phyloP scores from a whole-genome alignment of 192 early-diverging fungal species.

The Backusella morwellensis region DNA sequence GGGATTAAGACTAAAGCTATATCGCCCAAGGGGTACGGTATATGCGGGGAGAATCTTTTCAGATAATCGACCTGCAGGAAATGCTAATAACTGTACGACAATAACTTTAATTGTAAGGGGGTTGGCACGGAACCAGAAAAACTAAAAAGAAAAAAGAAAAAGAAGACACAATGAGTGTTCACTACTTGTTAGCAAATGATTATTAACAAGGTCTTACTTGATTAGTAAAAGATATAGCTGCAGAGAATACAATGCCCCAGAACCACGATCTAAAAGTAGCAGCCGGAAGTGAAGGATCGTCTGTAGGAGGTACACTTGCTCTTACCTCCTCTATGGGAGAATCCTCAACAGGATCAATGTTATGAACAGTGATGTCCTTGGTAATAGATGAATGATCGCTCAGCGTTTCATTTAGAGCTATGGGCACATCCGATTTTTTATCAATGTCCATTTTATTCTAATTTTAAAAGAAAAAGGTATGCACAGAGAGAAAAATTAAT shows the following conservation, averaged over 20 bases:
- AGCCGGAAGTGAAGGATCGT: slow-evolving; percentile 61
- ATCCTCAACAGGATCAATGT: slow-evolving; percentile 29
- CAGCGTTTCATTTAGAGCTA: background rate
- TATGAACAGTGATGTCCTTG: background rate
- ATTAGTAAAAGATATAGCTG: slow-evolving; percentile 65
- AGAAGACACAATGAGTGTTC: background rate
- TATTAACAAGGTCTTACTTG: slow-evolving; percentile 29
- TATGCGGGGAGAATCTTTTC: slow-evolving; percentile 58
- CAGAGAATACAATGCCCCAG: slow-evolving; percentile 68
- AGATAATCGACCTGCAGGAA: slow-evolving; percentile 69
- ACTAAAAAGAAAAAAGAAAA: slow-evolving; percentile 30
- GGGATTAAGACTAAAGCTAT: slow-evolving; percentile 61
- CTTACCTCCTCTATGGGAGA: slow-evolving; percentile 74
- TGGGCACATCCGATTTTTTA: background rate
- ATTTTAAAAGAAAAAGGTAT: background rate
- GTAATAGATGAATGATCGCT: background rate
- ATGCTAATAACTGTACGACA: slow-evolving; percentile 74
- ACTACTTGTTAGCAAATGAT: background rate
- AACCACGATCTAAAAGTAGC: slow-evolving; percentile 74
- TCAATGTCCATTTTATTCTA: background rate
- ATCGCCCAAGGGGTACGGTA: slow-evolving; percentile 50
- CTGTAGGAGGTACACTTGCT: slow-evolving; percentile 66
- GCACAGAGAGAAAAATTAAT: no score
- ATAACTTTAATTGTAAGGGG: slow-evolving; percentile 64
- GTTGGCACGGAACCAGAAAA: slow-evolving; percentile 88